Evolutionary conservation across 2,329 filamentous ascomycete genomes (phyloP).

Genomic region (Trichoderma koningii): DNA sequence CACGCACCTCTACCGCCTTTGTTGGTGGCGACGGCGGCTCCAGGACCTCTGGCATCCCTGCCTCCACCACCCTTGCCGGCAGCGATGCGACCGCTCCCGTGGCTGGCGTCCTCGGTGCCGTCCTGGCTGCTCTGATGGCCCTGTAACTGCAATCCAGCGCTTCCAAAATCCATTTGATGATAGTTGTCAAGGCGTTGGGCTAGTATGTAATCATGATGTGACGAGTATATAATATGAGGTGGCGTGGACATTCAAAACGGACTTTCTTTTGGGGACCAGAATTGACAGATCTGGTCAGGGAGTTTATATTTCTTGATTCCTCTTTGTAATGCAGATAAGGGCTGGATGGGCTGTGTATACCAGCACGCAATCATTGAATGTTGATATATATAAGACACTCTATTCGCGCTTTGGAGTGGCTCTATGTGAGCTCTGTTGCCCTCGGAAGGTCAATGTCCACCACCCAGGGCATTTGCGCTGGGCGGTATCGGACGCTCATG

Average conservation of each 20-base stretch:
- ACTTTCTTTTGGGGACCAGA: background rate
- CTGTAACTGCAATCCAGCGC: slow-evolving; percentile 34
- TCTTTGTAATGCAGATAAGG: slow-evolving; percentile 1
- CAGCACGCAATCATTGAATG: slow-evolving; percentile 11
- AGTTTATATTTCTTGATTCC: background rate
- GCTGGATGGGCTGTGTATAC: slow-evolving; percentile 2
- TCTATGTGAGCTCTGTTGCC: background rate
- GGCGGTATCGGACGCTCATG: slow-evolving; percentile 46
- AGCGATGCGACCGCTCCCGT: slow-evolving; percentile 35
- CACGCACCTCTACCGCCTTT: slow-evolving; percentile 29
- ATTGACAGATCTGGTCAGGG: background rate
- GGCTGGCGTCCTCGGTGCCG: slow-evolving; percentile 37
- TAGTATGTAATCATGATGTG: slow-evolving; percentile 26
- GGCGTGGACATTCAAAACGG: slow-evolving; percentile 14
- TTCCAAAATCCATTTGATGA: slow-evolving; percentile 1
- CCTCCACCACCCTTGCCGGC: slow-evolving; percentile 27
- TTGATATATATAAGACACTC: background rate
- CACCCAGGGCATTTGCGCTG: slow-evolving; percentile 55
- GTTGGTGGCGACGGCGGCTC: slow-evolving; percentile 29
- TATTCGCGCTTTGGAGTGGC: no score
- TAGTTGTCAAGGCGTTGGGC: slow-evolving; percentile 12
- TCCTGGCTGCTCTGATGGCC: slow-evolving; percentile 39
- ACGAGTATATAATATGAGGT: slow-evolving; percentile 17
- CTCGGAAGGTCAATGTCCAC: slow-evolving; percentile 50
- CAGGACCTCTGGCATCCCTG: slow-evolving; percentile 17